Base-by-base conservation (phyloP, 345 rosid species). In the Pistacia atlantica region DNA sequence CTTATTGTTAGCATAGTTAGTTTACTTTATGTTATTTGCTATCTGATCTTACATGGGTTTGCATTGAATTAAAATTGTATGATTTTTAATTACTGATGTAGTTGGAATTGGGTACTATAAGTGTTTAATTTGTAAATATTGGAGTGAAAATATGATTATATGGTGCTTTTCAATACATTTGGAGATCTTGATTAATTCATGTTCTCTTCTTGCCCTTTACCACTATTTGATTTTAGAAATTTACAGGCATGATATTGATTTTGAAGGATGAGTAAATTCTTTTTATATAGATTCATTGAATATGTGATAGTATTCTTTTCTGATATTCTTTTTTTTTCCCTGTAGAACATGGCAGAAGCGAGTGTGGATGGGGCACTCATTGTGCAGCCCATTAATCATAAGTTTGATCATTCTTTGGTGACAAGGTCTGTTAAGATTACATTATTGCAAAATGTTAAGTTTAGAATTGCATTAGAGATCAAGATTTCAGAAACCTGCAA, bases 351-450 rank as follows among this genome's bases (percentile, higher is more conserved):
- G 99, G 97, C 90, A 84, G 92, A 89, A 83, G 97, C 96, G 54
- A 87, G 87, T 17, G 96, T 95, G 49, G 96, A 93, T 79, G 98
- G 99, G 76, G 98, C 98, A 62, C 94, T 95, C 63, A 89, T 93
- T 72, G 98, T 95, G 72, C 99, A 95, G 83, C 98, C 99, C 77
- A 95, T 91, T 71, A 90, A 91, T 88, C 99, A 95, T 83, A 91
- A 86, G 81, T 91, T 93, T 61, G 99, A 95, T 80, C 99, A 95
- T 80, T 95, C 99, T 77, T 77, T 91, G 62, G 90, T 90, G 25
- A 87, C 98, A 45, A 93, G 99, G 98, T 93, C 54, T 49, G 83
- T 73, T 59, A 33, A 56, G 52, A 48, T 72, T 63, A 33, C 63
- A 3, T 49, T 2, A 14, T 58, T 14, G 51, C 38, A 38, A 65